These are phyloP conservation scores for Mycena galericulata DNA, from an alignment of 768 basidiomycete genomes.

Conservation along the genomic window DNA sequence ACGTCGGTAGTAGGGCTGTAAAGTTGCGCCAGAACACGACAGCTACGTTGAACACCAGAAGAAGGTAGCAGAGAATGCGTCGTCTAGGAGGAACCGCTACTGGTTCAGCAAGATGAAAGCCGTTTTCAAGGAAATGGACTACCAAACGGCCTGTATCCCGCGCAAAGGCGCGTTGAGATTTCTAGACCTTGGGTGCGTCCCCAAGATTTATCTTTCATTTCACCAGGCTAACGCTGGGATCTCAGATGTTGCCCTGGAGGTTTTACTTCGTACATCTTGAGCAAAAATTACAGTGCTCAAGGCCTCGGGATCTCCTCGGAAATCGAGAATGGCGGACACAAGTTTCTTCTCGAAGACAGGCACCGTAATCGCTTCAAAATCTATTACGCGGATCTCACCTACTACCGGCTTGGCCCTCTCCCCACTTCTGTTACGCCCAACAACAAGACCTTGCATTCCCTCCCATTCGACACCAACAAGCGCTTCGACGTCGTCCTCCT, in stretches of 20 bases:
- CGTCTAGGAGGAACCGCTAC: conserved; percentile 30
- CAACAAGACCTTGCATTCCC: conserved; percentile 14
- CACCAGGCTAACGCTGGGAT: background rate
- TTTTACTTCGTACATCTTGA: conserved; percentile 45
- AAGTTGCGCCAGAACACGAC: conserved; percentile 21
- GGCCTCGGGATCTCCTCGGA: conserved; percentile 44
- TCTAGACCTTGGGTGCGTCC: conserved; percentile 42
- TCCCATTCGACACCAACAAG: conserved; percentile 31
- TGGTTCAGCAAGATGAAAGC: conserved; percentile 40
- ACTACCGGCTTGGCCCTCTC: conserved; percentile 36
- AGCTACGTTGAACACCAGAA: conserved; percentile 24
- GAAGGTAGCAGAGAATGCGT: conserved; percentile 35
- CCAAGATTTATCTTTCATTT: background rate
- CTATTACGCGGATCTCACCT: conserved; percentile 35
- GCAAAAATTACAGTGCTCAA: conserved; percentile 37
- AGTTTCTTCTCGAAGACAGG: conserved; percentile 38
- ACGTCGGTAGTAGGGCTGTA: background rate
- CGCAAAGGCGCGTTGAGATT: conserved; percentile 32
- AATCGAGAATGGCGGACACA: conserved; percentile 40
- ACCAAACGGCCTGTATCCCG: conserved; percentile 27
- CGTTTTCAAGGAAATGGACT: conserved; percentile 40
- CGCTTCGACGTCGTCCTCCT: conserved; percentile 41
- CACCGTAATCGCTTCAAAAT: conserved; percentile 35
- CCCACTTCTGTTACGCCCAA: conserved; percentile 21
- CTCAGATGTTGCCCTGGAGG: conserved; percentile 46